Evolutionary conservation across 164 flowering plant species (phyloP), one percentile per base, ranked within the genome.

Genomic region (Dillenia suffruticosa): DNA sequence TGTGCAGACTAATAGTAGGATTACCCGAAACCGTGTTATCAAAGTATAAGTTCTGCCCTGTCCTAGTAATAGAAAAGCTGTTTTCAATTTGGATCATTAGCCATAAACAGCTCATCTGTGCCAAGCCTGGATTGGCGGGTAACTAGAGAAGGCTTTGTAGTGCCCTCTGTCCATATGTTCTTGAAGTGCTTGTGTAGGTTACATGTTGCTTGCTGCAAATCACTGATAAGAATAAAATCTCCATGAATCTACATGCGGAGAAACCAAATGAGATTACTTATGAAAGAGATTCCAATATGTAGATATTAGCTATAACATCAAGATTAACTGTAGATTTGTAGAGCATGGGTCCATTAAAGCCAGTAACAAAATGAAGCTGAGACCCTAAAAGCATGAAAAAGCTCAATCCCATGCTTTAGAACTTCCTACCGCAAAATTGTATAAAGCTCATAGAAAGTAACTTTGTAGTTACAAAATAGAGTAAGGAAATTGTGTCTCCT

Each of bases 151-250:
- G 89, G 85, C 72, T 91, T 94, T 22, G 99, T 89, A 68, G 74
- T 84, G 87, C 80, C 63, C 81, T 66, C 97, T 81, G 66, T 91
- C 96, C 58, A 81, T 89, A 45, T 94, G 99, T 58, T 94, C 96
- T 73, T 84, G 78, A 64, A 94, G 83, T 17, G 77, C 97, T 59
- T 78, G 70, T 9, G 84, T 70, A 17, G 91, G 87, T 7, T 90
- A 79, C 96, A 94, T 91, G 76, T 94, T 94, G 82, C 99, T 91
- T 22, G 89, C 87, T 10, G 96, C 91, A 72, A 91, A 22, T 97
- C 97, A 71, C 84, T 85, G 46, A 94, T 80, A 17, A 94, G 96
- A 15, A 94, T 74, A 69, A 94, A 94, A 72, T 94, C 97, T 69
- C 96, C 97, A 44, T 76, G 88, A 66, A 89, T 89, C 98, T 93